A percentile compares a stretch with the other conserved stretches of the same genome.
phyloP scores from a whole-genome alignment of 192 early-diverging fungal genomes.

The Coemansia asiatica region DNA sequence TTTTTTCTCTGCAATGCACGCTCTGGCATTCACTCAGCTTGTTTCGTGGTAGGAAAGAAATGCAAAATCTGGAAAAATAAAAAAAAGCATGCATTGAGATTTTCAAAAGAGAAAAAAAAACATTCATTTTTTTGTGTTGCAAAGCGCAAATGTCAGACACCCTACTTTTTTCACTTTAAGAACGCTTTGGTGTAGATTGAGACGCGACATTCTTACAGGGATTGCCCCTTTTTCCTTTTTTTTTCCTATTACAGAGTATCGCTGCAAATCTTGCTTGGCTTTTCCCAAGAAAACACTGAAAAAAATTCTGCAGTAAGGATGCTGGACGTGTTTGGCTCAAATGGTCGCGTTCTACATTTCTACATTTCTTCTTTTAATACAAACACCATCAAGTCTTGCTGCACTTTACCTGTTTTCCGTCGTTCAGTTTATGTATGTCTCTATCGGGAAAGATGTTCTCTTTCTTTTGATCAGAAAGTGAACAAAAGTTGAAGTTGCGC shows the following conservation, averaged over 20 bases:
- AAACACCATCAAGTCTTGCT: neutral
- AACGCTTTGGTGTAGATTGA: neutral
- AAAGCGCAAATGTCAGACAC: neutral
- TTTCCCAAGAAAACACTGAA: neutral
- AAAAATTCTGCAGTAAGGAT: neutral
- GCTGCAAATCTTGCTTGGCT: neutral
- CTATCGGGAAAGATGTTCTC: no score
- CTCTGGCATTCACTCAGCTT: neutral
- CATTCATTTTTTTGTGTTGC: neutral
- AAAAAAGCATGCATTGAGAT: constrained; percentile 3
- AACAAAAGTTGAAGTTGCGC: no score
- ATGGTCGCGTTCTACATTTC: neutral
- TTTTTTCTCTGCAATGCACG: neutral
- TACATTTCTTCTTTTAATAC: neutral
- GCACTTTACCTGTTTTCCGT: neutral
- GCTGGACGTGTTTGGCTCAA: neutral
- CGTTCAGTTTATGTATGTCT: no score
- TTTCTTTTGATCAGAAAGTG: no score
- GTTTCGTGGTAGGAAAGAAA: neutral
- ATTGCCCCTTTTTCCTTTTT: neutral
- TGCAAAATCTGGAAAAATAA: neutral
- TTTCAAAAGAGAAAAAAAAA: neutral
- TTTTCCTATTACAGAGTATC: neutral
- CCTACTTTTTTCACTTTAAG: neutral
- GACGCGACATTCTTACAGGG: neutral